A percentile compares a stretch with the other conserved stretches of the same genome.
These are phyloP conservation scores for Sporobolomyces roseus DNA, from an alignment of 768 basidiomycete genomes.

Conservation along the genomic window DNA sequence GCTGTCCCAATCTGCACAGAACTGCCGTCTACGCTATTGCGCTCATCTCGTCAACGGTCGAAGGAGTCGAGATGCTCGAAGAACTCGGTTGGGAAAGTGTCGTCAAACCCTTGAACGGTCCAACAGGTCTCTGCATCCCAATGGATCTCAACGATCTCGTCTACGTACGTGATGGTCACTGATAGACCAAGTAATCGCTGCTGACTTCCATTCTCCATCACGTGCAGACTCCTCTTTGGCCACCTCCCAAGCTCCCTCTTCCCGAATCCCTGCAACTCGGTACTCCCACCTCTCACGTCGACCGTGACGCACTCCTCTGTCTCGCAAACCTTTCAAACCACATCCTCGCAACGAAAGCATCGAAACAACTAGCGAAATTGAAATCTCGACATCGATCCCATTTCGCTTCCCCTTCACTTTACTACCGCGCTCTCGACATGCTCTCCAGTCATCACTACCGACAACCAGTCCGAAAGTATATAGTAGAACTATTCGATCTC, in stretches of 20 bases:
- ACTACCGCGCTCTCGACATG: constrained; percentile 78
- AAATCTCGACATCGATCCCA: constrained; percentile 70
- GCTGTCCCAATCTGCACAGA: constrained; percentile 51
- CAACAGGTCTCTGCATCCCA: constrained; percentile 88
- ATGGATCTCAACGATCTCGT: constrained; percentile 70
- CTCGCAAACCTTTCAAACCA: constrained; percentile 93
- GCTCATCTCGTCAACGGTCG: constrained; percentile 80
- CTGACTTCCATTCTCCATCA: constrained; percentile 53
- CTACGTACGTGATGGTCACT: constrained; percentile 15
- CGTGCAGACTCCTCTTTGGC: constrained; percentile 40
- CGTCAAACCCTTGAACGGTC: constrained; percentile 72
- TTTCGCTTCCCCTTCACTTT: constrained; percentile 72
- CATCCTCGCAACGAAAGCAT: constrained; percentile 90
- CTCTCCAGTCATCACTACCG: constrained; percentile 87
- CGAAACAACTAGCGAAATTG: constrained; percentile 77
- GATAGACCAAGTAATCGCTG: constrained; percentile 30
- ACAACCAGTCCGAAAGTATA: constrained; percentile 83
- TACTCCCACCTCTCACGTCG: constrained; percentile 64
- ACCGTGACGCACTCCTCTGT: constrained; percentile 78
- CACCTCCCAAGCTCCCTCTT: not conserved
- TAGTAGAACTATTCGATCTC: constrained; percentile 82
- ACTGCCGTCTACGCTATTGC: constrained; percentile 96
- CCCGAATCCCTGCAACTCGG: constrained; percentile 50
- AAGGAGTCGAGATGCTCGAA: constrained; percentile 87
- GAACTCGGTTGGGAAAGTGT: constrained; percentile 93